Evolutionary conservation across 306 rosid species (phyloP).

Genomic region (Cicer judaicum): DNA sequence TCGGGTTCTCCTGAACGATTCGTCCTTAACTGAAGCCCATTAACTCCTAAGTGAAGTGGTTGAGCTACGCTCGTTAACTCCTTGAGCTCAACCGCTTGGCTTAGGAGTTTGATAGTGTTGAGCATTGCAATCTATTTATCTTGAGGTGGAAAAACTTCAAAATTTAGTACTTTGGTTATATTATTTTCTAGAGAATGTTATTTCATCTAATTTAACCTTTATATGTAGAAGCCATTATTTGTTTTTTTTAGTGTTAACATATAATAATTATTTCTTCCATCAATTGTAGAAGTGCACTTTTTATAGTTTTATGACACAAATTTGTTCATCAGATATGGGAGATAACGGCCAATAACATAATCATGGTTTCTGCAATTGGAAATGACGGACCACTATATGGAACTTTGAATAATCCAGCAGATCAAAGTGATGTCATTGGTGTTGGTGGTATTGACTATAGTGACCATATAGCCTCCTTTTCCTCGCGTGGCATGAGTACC

Average conservation of each 20-base stretch:
- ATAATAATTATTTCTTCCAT: constrained; percentile 6
- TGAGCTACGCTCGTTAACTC: no score
- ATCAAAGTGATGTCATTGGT: constrained; percentile 95
- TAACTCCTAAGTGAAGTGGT: no score
- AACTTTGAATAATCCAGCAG: constrained; percentile 97
- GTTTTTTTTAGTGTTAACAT: constrained; percentile 6
- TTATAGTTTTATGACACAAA: constrained; percentile 38
- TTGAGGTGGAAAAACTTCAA: constrained; percentile 23
- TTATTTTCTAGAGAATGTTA: constrained; percentile 36
- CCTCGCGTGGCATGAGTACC: constrained; percentile 99
- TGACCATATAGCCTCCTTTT: constrained; percentile 98
- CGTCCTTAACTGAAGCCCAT: no score
- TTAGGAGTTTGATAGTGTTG: constrained; percentile 15
- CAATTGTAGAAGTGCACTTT: constrained; percentile 28
- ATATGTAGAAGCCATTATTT: not conserved
- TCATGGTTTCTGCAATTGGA: constrained; percentile 99
- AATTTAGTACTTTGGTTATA: constrained; percentile 4
- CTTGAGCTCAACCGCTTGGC: no score
- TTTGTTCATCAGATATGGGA: constrained; percentile 86
- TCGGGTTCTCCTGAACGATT: no score
- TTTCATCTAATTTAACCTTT: constrained; percentile 15
- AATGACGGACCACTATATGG: constrained; percentile 99
- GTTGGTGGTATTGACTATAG: constrained; percentile 98
- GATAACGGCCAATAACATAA: constrained; percentile 91
- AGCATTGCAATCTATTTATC: not conserved